A percentile compares a stretch with the other conserved stretches of the same genome.
Conservation (phyloP, 2,329 filamentous ascomycete species). For the Botryosphaeria agaves region DNA sequence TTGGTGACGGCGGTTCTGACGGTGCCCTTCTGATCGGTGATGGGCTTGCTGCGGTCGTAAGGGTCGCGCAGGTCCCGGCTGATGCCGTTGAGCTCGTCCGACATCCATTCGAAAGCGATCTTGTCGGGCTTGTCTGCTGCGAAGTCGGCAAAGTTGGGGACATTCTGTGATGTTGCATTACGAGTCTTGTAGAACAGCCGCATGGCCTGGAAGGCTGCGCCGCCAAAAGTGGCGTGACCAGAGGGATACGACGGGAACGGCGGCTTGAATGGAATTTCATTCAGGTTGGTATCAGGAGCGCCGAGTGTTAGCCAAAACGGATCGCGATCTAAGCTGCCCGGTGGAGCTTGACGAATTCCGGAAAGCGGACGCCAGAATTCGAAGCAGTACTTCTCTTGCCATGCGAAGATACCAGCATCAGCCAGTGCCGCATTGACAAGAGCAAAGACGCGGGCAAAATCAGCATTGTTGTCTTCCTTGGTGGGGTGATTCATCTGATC, state of each 20-base stretch:
- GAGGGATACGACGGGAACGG: constrained; percentile 12
- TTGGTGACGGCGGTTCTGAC: constrained; percentile 9
- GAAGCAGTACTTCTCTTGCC: constrained; percentile 13
- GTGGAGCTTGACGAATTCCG: constrained; percentile 10
- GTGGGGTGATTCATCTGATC: constrained; percentile 1
- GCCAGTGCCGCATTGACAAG: constrained; percentile 10
- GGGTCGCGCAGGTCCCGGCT: constrained; percentile 10
- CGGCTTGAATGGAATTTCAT: constrained; percentile 11
- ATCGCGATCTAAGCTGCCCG: constrained; percentile 5
- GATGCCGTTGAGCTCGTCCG: constrained; percentile 11
- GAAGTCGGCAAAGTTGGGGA: constrained; percentile 6
- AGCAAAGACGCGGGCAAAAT: constrained; percentile 12
- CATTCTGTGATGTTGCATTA: neutral
- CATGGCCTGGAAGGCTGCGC: constrained; percentile 9
- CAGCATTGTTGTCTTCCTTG: constrained; percentile 11
- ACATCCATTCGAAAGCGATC: constrained; percentile 9
- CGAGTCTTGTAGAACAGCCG: constrained; percentile 12
- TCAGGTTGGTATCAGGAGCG: constrained; percentile 11
- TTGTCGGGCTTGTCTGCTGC: constrained; percentile 8
- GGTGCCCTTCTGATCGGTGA: constrained; percentile 10
- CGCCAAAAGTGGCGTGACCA: constrained; percentile 12
- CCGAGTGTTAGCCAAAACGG: constrained; percentile 11
- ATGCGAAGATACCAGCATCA: constrained; percentile 13
- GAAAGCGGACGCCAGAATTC: constrained; percentile 14
- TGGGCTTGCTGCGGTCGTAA: constrained; percentile 9